Base-by-base conservation (phyloP, 768 basidiomycete genomes). In the Boletus rex-veris region DNA sequence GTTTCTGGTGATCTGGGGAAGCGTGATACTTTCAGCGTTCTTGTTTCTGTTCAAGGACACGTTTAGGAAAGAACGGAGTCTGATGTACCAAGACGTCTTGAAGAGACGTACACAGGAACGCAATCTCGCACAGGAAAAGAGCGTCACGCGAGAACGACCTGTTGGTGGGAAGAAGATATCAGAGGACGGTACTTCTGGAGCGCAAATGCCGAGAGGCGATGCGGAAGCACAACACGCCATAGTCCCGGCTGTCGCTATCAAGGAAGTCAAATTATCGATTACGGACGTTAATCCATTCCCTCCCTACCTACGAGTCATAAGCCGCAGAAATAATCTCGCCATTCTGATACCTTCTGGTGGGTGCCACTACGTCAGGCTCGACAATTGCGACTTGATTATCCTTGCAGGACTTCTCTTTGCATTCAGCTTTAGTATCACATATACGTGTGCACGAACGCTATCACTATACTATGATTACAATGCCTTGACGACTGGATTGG, bases 61-160 rank as follows among this genome's bases (percentile, higher is more conserved):
- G 0, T 95, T 90, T 72, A 80, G 93, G 31, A 77, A 78, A 55
- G 90, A 95, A 62, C 84, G 94, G 35, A 94, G 92, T 52, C 69
- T 88, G 15, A 77, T 82, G 1, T 96, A 95, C 66, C 90, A 92
- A 63, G 76, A 76, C 9, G 81, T 85, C 0, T 67, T 90, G 45
- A 79, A 75, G 57, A 72, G 71, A 35, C 75, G 75, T 7, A 46
- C 73, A 12, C 69, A 66, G 16, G 66, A 8, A 28, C 26, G 26
- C 26, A 8, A 28, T 8, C 26, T 30, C 5, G 18, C 6, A 5
- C 52, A 63, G 19, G 62, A 67, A 21, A 62, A 69, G 52, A 45
- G 44, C 48, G 15, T 6, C 0, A 4, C 10, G 2, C 50, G 11
- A 31, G 44, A 62, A 58, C 43, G 5, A 53, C 24, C 44, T 39